A percentile compares a stretch with the other conserved stretches of the same genome.
Evolutionary conservation across 1,284 basidiomycete genomes (phyloP).

Genomic region (Meira miltonrushii): DNA sequence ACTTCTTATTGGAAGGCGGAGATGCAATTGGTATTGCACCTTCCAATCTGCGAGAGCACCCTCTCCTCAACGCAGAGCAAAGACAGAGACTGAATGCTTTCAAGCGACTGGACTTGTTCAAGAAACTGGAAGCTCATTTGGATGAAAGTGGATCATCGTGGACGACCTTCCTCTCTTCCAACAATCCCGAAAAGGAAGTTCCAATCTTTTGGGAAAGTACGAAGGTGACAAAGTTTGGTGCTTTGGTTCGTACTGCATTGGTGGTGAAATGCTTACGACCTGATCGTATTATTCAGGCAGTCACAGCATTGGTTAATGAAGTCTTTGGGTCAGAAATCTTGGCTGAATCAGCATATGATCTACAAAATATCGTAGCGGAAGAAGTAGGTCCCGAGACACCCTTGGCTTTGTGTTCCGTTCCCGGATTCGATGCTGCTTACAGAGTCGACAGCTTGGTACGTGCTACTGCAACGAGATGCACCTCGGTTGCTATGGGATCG

Average conservation of each 20-base stretch:
- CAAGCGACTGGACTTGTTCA: slow-evolving; percentile 62
- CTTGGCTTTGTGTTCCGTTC: slow-evolving; percentile 46
- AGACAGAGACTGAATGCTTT: slow-evolving; percentile 57
- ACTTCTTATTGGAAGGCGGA: slow-evolving; percentile 82
- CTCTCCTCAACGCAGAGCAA: slow-evolving; percentile 60
- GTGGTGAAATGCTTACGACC: slow-evolving; percentile 84
- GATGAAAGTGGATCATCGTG: slow-evolving; percentile 66
- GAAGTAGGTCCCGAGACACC: slow-evolving; percentile 40
- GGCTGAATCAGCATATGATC: slow-evolving; percentile 23
- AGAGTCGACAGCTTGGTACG: slow-evolving; percentile 44
- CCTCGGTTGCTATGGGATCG: slow-evolving; percentile 49
- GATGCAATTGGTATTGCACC: slow-evolving; percentile 58
- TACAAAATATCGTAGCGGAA: slow-evolving; percentile 29
- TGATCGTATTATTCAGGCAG: slow-evolving; percentile 77
- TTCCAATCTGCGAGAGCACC: slow-evolving; percentile 45
- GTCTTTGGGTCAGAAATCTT: slow-evolving; percentile 79
- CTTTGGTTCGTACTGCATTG: slow-evolving; percentile 64
- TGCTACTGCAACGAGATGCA: slow-evolving; percentile 29
- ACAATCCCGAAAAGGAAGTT: slow-evolving; percentile 66
- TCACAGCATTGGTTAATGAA: slow-evolving; percentile 66
- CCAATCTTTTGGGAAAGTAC: slow-evolving; percentile 63
- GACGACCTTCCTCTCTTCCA: slow-evolving; percentile 68
- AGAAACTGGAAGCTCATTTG: slow-evolving; percentile 68
- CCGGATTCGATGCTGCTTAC: slow-evolving; percentile 48
- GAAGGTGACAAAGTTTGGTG: slow-evolving; percentile 54